Conservation (phyloP, 202 grass and related monocot species). For the Carex sylvatica region DNA sequence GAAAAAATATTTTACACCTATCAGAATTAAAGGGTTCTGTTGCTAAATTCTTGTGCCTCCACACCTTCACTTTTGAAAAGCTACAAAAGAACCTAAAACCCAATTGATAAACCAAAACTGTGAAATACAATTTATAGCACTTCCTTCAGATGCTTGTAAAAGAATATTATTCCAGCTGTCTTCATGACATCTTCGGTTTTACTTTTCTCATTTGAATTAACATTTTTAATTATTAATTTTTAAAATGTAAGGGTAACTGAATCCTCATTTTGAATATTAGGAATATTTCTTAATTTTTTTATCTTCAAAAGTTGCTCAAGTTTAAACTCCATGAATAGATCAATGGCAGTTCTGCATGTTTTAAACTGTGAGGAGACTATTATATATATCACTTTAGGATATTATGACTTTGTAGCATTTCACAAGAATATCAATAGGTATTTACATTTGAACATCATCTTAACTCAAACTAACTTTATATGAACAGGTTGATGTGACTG, state of each 20-base stretch:
- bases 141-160: background rate
- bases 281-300: background rate
- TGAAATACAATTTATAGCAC: background rate
- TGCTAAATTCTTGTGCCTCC: background rate
- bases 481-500: constrained; percentile 71
- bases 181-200: background rate
- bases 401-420: background rate
- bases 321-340: background rate
- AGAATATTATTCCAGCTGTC: background rate
- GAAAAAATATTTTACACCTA: background rate
- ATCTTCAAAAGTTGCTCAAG: background rate
- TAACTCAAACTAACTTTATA: constrained; percentile 19
- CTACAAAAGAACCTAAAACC: background rate
- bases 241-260: too few species aligned
- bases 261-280: background rate
- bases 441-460: background rate
- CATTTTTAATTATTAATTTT: background rate
- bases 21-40: background rate
- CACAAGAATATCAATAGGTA: background rate
- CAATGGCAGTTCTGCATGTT: background rate
- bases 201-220: background rate
- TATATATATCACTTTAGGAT: constrained; percentile 4
- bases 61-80: background rate
- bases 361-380: background rate
- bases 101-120: background rate